Evolutionary conservation across 139 green algal genomes (phyloP), one percentile per base, ranked within the genome.

Genomic region (Chlorella ohadii): DNA sequence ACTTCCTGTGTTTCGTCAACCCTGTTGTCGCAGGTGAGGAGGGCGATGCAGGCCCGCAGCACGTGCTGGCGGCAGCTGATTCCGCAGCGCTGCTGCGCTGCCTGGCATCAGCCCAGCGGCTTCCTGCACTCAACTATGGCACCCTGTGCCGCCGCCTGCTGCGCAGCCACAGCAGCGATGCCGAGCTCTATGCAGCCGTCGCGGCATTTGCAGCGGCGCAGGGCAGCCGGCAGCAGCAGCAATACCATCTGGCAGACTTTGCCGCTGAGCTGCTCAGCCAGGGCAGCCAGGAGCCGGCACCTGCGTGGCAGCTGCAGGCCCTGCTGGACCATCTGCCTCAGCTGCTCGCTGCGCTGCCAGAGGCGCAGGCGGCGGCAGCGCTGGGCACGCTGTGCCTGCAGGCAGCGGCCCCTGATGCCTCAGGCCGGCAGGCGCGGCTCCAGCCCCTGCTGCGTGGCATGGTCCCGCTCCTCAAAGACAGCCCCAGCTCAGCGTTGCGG

Each of bases 291-390:
- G 16, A 39, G 36, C 25, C 57, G 25, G 51, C 57, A 9, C 3
- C 63, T 7, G 7, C 6, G 19, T 27, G 27, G 20, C 9, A 41
- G 9, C 73, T 61, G 73, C 56, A 34, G 22, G 1, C 7, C 4
- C 33, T 74, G 65, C 83, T 87, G 65, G 15, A 0, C 3, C 31
- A 34, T 28, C 72, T 87, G 59, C 66, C 76, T 0, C n/a, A 39
- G 33, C 59, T 87, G 77, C 78, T 87, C 61, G 33, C 44, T 11
- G 34, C 78, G 19, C 38, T 88, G 38, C 78, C 84, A 25, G 78
- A 88, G 23, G 28, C 28, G 22, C 57, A 87, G 41, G 79, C 79
- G 39, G 81, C 57, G 1, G 9, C 27, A 41, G 13, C 47, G 9
- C 63, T 88, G 74, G 34, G 33, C 1, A 38, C n/a, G 44, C 34